Evolutionary conservation across 345 rosid genomes (phyloP), one percentile per base, ranked within the genome.

Genomic region (Abelmoschus esculentus): DNA sequence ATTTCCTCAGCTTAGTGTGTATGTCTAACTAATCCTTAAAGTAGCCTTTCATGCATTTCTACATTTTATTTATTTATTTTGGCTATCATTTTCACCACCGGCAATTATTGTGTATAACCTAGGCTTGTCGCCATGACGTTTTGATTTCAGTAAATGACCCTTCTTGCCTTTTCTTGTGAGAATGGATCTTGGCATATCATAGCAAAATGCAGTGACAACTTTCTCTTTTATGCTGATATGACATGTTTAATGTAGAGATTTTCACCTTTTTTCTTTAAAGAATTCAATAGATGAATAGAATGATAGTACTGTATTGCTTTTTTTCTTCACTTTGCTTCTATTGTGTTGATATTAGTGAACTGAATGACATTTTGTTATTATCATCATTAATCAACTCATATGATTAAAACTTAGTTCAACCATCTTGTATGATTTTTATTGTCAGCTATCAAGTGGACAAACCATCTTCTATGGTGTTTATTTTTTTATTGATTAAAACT

Each of bases 381-480:
- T 40, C 1, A 49, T 49, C n/a, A 47, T 47, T 49, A 18, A 6
- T 32, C 73, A 31, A 18, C n/a, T 67, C 42, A 2, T 53, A n/a
- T 36, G 40, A 66, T 66, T 28, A 55, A 3, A 62, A 69, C 59
- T 26, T 26, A 65, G 50, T 76, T 60, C 56, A 72, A 15, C 79
- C 15, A 57, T 78, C 17, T 46, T 70, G 55, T 47, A 32, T 29
- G 28, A 17, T 75, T 66, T 76, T 70, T 74, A 46, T 65, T 87
- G 71, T 81, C 91, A 96, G 99, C 79, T 92, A 86, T 78, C 78
- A 77, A 77, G 89, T 96, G 83, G 92, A 75, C 77, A 76, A 78
- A 80, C 96, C 96, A 75, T n/a, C n/a, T n/a, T n/a, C n/a, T n/a
- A n/a, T n/a, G n/a, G n/a, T 29, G n/a, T 29, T 50, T 67, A n/a